Percentiles rank a stretch among this genome's conserved stretches.
Conservation (phyloP, 2,329 filamentous ascomycete genomes). For the Talaromyces marneffei region DNA sequence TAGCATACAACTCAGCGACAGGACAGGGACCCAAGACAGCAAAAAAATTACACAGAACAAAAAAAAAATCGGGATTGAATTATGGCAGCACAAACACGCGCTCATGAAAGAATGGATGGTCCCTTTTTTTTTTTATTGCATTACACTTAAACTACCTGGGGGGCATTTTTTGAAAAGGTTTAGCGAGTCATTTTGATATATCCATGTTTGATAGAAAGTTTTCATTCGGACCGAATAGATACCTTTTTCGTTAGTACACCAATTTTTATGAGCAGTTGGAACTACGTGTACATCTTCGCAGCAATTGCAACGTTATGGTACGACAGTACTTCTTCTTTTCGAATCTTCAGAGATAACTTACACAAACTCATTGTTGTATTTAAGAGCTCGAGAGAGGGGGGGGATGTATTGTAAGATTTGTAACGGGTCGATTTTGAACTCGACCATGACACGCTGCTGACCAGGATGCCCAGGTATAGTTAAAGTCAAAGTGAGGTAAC, state of each 20-base stretch:
- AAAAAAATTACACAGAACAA: neutral
- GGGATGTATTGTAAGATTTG: neutral
- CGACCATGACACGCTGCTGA: neutral
- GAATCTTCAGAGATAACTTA: neutral
- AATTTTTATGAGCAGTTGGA: neutral
- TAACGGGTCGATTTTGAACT: neutral
- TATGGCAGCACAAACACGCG: neutral
- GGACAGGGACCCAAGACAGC: neutral
- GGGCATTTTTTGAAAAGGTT: conserved; percentile 7
- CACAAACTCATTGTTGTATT: neutral
- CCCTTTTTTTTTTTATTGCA: conserved; percentile 5
- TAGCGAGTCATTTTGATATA: conserved; percentile 13
- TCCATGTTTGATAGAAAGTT: conserved; percentile 10
- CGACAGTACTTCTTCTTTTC: neutral
- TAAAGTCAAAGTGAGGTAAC: neutral
- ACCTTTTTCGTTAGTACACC: neutral
- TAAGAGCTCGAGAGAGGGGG: neutral
- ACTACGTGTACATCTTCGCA: neutral
- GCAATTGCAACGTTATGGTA: neutral
- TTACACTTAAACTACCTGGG: conserved; percentile 9
- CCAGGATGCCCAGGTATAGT: too few relatives aligned
- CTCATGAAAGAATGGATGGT: neutral
- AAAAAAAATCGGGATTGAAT: neutral
- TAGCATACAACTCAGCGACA: conserved; percentile 1
- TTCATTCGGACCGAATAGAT: neutral